Evolutionary conservation across 805 yeast species (phyloP), one percentile per base, ranked within the genome.

Genomic region (Saccharomycopsis fibuligera): DNA sequence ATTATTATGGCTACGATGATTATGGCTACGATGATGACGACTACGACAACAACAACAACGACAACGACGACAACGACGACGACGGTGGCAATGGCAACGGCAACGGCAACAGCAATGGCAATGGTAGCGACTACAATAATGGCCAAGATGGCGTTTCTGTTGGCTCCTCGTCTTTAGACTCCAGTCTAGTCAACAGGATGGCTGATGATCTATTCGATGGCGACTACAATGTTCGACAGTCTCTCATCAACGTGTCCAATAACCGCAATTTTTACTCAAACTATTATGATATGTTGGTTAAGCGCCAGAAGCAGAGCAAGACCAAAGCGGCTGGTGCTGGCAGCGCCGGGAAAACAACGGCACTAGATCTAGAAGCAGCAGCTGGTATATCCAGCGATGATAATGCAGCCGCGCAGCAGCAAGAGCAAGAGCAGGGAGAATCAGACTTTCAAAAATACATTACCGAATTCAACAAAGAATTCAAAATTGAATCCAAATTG

Each of bases 391-490:
- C n/a, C n/a, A 16, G 19, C 19, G 38, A 38, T 21, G 47, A 41
- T 12, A 6, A 22, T 16, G 35, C n/a, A 14, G 41, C 31, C 29
- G n/a, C n/a, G n/a, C n/a, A n/a, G n/a, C n/a, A n/a, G n/a, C n/a
- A n/a, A n/a, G n/a, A n/a, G n/a, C 27, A n/a, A 22, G 45, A 44
- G 10, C 16, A 41, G 6, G 21, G 21, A 22, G 50, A 37, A 30
- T 35, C 49, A 10, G 55, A 52, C 46, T 52, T 49, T 29, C 48
- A 48, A 27, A 46, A 52, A n/a, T 52, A 52, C 29, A 45, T 52
- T 8, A 27, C n/a, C 10, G 49, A 49, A 21, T 49, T 43, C 36
- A 48, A 52, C 17, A 44, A 37, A 23, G 49, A 53, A 25, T 29
- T 12, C 25, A 41, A 43, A 33, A 53, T 49, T 19, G 51, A 53